These are phyloP conservation scores for Ganoderma multipileum DNA, from an alignment of 1,284 basidiomycete species.

Conservation along the genomic window DNA sequence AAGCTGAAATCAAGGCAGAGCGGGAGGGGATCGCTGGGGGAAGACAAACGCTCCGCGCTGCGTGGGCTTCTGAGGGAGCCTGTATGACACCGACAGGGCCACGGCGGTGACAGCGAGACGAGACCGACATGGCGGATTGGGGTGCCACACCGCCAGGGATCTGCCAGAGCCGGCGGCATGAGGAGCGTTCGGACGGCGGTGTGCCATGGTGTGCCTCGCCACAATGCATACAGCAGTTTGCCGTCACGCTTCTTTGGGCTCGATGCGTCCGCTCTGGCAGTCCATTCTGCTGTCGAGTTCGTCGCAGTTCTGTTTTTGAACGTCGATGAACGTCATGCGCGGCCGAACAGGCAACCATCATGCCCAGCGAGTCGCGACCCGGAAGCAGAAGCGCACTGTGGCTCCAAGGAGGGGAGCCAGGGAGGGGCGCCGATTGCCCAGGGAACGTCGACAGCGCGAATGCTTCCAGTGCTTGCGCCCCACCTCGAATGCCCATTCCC, in stretches of 20 bases:
- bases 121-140: neutral
- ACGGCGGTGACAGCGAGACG: neutral
- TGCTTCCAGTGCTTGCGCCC: neutral
- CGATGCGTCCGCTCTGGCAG: neutral
- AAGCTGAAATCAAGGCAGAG: neutral
- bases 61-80: neutral
- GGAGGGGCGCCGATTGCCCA: neutral
- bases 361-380: neutral
- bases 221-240: neutral
- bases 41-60: neutral
- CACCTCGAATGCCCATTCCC: neutral
- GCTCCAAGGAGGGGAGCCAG: neutral
- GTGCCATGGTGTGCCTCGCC: neutral
- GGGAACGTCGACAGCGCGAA: neutral
- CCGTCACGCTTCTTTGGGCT: neutral
- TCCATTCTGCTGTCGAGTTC: neutral
- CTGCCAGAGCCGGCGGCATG: slow-evolving; percentile 4
- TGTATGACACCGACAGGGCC: neutral
- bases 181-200: neutral
- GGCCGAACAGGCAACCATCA: slow-evolving; percentile 3
- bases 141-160: neutral
- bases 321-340: neutral
- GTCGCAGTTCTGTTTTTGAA: neutral
- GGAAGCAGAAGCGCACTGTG: neutral
- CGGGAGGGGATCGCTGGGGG: neutral